Conservation (phyloP, 805 yeast genomes). For the Kodamaea fukazawae region DNA sequence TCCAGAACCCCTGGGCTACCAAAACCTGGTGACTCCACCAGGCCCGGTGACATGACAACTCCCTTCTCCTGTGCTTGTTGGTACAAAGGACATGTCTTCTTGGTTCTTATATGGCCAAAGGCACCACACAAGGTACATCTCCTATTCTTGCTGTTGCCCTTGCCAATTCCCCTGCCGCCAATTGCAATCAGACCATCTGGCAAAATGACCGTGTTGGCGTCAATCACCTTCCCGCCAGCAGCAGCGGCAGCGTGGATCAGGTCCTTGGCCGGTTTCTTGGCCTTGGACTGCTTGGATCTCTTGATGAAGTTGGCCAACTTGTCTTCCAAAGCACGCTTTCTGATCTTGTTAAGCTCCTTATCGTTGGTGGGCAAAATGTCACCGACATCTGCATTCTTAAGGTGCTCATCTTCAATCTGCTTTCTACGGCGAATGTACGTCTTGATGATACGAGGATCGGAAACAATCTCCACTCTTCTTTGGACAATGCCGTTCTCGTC, state of each 20-base stretch:
- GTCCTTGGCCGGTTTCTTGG: slow-evolving; percentile 32
- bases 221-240: slow-evolving; percentile 41
- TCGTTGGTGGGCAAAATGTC: slow-evolving; percentile 77
- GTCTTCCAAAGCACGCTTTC: slow-evolving; percentile 74
- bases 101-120: slow-evolving; percentile 90
- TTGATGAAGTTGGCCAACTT: slow-evolving; percentile 81
- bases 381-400: slow-evolving; percentile 63
- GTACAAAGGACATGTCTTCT: slow-evolving; percentile 86
- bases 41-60: too few relatives aligned
- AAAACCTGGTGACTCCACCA: too few relatives aligned
- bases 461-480: slow-evolving; percentile 71
- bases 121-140: slow-evolving; percentile 96
- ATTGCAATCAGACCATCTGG: slow-evolving; percentile 46
- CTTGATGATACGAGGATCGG: slow-evolving; percentile 82
- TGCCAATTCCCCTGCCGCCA: slow-evolving; percentile 69
- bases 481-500: slow-evolving; percentile 87
- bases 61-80: slow-evolving; percentile 24
- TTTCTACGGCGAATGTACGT: slow-evolving; percentile 77
- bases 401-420: slow-evolving; percentile 53
- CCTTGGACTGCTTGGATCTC: slow-evolving; percentile 42
- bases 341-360: slow-evolving; percentile 75
- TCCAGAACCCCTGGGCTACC: too few relatives aligned
- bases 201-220: slow-evolving; percentile 42
- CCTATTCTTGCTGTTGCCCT: slow-evolving; percentile 70
- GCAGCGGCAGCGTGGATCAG: slow-evolving; percentile 40